Evolutionary conservation across 192 early-diverging fungal genomes (phyloP).

Genomic region (Coemansia sp.): DNA sequence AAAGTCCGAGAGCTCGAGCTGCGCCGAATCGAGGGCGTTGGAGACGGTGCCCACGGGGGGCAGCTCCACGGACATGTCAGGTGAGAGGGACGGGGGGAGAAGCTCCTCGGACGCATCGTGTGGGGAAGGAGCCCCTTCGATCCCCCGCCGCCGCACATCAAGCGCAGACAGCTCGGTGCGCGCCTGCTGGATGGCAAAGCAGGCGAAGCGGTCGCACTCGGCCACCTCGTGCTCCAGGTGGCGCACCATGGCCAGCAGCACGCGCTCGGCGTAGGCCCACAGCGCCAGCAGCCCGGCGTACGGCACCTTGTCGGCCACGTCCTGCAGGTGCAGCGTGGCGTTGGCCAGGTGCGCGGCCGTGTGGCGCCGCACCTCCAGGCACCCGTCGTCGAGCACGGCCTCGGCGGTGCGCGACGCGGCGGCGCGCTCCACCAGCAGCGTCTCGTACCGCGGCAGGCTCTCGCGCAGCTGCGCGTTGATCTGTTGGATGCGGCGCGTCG

Average conservation of each 20-base stretch:
- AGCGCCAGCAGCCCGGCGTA: slow-evolving; percentile 78
- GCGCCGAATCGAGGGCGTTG: slow-evolving; percentile 45
- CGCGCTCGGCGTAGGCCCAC: slow-evolving; percentile 82
- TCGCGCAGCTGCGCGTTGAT: slow-evolving; percentile 61
- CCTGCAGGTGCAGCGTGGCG: slow-evolving; percentile 66
- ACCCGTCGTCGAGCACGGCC: slow-evolving; percentile 56
- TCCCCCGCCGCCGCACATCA: too few relatives aligned
- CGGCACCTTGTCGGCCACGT: slow-evolving; percentile 61
- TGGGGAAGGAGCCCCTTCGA: too few relatives aligned
- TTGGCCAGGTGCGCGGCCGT: slow-evolving; percentile 42
- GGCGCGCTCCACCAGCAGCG: slow-evolving; percentile 68
- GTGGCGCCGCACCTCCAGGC: slow-evolving; percentile 54
- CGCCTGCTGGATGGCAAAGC: slow-evolving; percentile 45
- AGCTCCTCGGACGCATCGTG: too few relatives aligned
- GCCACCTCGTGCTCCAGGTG: slow-evolving; percentile 60
- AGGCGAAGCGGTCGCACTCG: slow-evolving; percentile 57
- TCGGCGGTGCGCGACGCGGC: slow-evolving; percentile 63
- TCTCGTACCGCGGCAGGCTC: slow-evolving; percentile 69
- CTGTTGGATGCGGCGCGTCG: slow-evolving; percentile 57
- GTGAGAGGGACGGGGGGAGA: too few relatives aligned
- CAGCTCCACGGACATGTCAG: too few relatives aligned
- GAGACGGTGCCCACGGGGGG: slow-evolving; percentile 48
- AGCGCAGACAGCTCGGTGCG: slow-evolving; percentile 26
- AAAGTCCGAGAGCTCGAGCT: slow-evolving; percentile 56
- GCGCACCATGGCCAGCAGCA: slow-evolving; percentile 67